These are phyloP conservation scores for Eremothecium cymbalariae DNA, from an alignment of 1,139 yeast genomes.

Conservation along the genomic window DNA sequence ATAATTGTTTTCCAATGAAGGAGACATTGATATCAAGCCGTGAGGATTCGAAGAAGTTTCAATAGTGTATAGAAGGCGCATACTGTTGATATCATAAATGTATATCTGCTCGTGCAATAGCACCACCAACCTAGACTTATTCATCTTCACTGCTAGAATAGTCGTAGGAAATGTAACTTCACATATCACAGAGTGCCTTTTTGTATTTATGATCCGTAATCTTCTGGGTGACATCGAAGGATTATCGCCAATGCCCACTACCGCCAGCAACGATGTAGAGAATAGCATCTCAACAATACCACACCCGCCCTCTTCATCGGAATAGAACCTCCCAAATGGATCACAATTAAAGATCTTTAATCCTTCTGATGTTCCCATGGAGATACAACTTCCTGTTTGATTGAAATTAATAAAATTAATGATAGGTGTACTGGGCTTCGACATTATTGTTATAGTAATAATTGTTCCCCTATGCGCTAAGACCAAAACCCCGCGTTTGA, in stretches of 20 bases:
- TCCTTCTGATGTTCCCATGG: constrained; percentile 72
- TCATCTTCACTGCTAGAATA: constrained; percentile 68
- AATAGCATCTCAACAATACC: constrained; percentile 87
- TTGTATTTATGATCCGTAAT: constrained; percentile 74
- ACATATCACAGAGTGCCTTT: constrained; percentile 60
- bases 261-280: constrained; percentile 76
- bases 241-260: constrained; percentile 83
- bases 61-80: constrained; percentile 81
- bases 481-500: no score
- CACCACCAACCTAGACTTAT: constrained; percentile 65
- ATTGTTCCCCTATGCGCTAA: no score
- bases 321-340: constrained; percentile 79
- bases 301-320: constrained; percentile 47
- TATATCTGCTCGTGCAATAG: constrained; percentile 78
- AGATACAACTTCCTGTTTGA: constrained; percentile 83
- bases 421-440: constrained; percentile 15
- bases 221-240: constrained; percentile 73
- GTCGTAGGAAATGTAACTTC: constrained; percentile 86
- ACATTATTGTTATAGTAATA: no score
- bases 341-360: constrained; percentile 81
- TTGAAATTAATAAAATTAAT: constrained; percentile 54
- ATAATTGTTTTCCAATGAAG: constrained; percentile 53
- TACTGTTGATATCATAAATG: constrained; percentile 78
- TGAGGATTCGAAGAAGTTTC: constrained; percentile 68
- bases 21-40: constrained; percentile 53